phyloP scores from a whole-genome alignment of 164 flowering plant species.

The Vitis rupestris region DNA sequence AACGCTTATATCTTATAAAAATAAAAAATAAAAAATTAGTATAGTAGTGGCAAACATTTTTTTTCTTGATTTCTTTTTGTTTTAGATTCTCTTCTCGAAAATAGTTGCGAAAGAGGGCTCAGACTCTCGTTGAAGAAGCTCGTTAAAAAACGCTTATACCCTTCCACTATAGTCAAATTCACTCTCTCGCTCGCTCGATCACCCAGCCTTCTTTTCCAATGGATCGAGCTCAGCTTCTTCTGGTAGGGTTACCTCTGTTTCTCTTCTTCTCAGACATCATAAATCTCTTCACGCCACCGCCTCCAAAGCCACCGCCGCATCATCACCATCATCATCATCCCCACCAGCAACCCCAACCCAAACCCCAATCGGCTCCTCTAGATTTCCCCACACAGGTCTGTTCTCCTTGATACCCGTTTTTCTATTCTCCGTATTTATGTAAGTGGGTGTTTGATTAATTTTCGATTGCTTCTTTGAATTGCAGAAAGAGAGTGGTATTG shows the following conservation, averaged over 20 bases:
- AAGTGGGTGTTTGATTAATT: neutral
- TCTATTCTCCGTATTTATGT: too few species aligned
- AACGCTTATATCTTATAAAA: too few species aligned
- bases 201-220: slow-evolving; percentile 13
- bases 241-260: slow-evolving; percentile 70
- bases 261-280: slow-evolving; percentile 66
- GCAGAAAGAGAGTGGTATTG: slow-evolving; percentile 34
- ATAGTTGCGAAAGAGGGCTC: too few species aligned
- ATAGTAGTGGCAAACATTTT: too few species aligned
- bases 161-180: neutral
- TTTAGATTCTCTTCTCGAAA: too few species aligned
- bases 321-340: slow-evolving; percentile 28
- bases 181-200: slow-evolving; percentile 5
- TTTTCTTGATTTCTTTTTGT: too few species aligned
- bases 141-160: neutral
- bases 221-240: slow-evolving; percentile 68
- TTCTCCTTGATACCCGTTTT: neutral
- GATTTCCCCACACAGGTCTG: slow-evolving; percentile 56
- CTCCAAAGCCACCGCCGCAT: slow-evolving; percentile 28
- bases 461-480: neutral
- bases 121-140: neutral
- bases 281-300: slow-evolving; percentile 54
- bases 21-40: too few species aligned
- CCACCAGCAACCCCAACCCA: slow-evolving; percentile 15
- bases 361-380: slow-evolving; percentile 20